These are phyloP conservation scores for Coemansia sp. DNA, from an alignment of 192 early-diverging fungal genomes.

Conservation along the genomic window DNA sequence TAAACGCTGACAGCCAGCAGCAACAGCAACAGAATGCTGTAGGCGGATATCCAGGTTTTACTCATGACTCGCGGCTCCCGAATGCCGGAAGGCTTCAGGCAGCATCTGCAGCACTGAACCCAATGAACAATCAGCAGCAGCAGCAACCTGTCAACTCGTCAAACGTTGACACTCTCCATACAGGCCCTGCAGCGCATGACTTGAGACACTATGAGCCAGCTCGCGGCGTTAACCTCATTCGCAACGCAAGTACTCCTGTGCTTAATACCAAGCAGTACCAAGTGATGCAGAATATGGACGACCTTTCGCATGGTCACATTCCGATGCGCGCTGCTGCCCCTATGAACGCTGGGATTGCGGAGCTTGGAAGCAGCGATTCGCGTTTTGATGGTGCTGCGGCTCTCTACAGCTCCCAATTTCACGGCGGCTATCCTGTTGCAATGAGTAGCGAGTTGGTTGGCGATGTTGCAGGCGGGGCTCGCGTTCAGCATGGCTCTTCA, in stretches of 20 bases:
- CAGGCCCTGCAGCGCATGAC: slow-evolving; percentile 16
- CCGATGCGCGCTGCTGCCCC: slow-evolving; percentile 11
- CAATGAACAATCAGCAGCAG: slow-evolving; percentile 9
- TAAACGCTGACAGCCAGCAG: slow-evolving; percentile 1
- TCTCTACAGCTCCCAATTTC: slow-evolving; percentile 24
- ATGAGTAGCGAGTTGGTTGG: slow-evolving; percentile 9
- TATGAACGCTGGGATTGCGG: slow-evolving; percentile 9
- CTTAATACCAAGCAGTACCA: slow-evolving; percentile 54
- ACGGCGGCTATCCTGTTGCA: slow-evolving; percentile 17
- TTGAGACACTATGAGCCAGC: slow-evolving; percentile 28
- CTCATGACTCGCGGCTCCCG: slow-evolving; percentile 1
- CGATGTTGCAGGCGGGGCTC: slow-evolving; percentile 18
- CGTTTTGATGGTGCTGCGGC: slow-evolving; percentile 14
- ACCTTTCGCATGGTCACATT: slow-evolving; percentile 13
- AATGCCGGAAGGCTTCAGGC: background rate
- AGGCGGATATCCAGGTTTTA: background rate
- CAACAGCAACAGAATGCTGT: background rate
- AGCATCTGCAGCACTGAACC: background rate
- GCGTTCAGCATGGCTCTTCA: slow-evolving; percentile 10
- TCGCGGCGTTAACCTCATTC: slow-evolving; percentile 38
- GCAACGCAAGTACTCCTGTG: slow-evolving; percentile 49
- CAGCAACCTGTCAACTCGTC: slow-evolving; percentile 7
- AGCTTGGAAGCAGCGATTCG: slow-evolving; percentile 6
- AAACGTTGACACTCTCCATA: slow-evolving; percentile 7
- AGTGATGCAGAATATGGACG: slow-evolving; percentile 26